Evolutionary conservation across 805 yeast genomes (phyloP).

Genomic region (Lachancea thermotolerans): DNA sequence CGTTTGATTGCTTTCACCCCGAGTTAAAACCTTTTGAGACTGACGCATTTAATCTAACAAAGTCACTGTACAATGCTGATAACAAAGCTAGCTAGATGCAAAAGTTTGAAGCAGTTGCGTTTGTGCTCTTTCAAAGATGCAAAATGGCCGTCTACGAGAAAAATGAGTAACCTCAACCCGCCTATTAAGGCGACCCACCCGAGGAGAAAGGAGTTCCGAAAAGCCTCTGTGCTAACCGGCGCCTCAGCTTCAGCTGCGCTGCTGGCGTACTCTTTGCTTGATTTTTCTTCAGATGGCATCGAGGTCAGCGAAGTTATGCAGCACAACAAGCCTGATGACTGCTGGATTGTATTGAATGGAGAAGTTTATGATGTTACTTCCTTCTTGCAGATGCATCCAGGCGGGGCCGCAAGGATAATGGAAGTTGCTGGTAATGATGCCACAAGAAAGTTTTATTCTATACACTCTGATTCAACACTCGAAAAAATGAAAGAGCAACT

Average conservation of each 20-base stretch:
- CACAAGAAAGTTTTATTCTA: conserved; percentile 40
- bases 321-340: conserved; percentile 55
- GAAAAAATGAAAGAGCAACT: conserved; percentile 14
- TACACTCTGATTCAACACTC: conserved; percentile 26
- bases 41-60: too few species aligned
- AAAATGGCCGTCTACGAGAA: too few species aligned
- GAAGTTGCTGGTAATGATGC: conserved; percentile 81
- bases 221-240: conserved; percentile 12
- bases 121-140: too few species aligned
- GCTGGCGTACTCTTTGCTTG: conserved; percentile 8
- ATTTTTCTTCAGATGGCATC: conserved; percentile 8
- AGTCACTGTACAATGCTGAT: too few species aligned
- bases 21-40: too few species aligned
- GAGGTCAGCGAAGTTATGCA: conserved; percentile 31
- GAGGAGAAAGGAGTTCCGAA: neutral
- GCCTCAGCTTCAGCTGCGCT: conserved; percentile 10
- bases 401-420: conserved; percentile 72
- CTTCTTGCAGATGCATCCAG: conserved; percentile 78
- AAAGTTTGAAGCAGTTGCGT: too few species aligned
- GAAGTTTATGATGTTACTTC: conserved; percentile 78
- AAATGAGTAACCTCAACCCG: too few species aligned
- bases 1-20: too few species aligned
- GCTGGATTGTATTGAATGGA: conserved; percentile 75
- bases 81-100: too few species aligned
- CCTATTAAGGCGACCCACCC: too few species aligned